These are phyloP conservation scores for Ligustrum vulgare DNA, from an alignment of 257 asterid species.

Conservation along the genomic window DNA sequence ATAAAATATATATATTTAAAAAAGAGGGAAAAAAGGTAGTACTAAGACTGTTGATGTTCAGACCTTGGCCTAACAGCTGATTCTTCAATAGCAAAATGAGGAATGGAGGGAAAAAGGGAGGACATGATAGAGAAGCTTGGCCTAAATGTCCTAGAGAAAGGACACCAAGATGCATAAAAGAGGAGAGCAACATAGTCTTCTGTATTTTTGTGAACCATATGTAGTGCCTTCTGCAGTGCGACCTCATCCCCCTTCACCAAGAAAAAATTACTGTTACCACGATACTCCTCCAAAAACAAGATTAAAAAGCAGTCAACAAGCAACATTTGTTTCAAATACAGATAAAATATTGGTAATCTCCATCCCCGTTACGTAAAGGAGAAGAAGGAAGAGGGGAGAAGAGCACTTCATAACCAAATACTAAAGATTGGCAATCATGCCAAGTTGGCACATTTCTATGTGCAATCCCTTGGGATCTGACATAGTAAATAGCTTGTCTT, in stretches of 20 bases:
- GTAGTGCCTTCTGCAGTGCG: slow-evolving; percentile 72
- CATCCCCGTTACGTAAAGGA: neutral
- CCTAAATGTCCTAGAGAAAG: slow-evolving; percentile 71
- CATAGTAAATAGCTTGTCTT: neutral
- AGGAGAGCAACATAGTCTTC: slow-evolving; percentile 73
- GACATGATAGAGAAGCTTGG: slow-evolving; percentile 71
- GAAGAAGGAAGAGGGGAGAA: neutral
- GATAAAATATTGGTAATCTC: neutral
- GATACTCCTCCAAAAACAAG: slow-evolving; percentile 15
- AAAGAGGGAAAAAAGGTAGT: neutral
- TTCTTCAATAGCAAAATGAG: slow-evolving; percentile 93
- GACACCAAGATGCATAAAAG: slow-evolving; percentile 98
- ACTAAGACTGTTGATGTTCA: slow-evolving; percentile 27
- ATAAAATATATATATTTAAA: neutral
- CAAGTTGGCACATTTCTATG: neutral
- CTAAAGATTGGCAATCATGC: neutral
- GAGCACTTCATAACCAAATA: neutral
- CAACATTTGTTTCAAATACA: neutral
- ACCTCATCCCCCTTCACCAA: slow-evolving; percentile 77
- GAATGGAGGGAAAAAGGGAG: slow-evolving; percentile 75
- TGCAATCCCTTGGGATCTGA: neutral
- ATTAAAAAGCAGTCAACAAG: slow-evolving; percentile 7
- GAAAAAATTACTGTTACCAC: slow-evolving; percentile 22
- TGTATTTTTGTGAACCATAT: slow-evolving; percentile 61
- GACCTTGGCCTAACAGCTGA: slow-evolving; percentile 94